Base-by-base conservation (phyloP, 805 yeast genomes). In the Wickerhamiella vanderwaltii region DNA sequence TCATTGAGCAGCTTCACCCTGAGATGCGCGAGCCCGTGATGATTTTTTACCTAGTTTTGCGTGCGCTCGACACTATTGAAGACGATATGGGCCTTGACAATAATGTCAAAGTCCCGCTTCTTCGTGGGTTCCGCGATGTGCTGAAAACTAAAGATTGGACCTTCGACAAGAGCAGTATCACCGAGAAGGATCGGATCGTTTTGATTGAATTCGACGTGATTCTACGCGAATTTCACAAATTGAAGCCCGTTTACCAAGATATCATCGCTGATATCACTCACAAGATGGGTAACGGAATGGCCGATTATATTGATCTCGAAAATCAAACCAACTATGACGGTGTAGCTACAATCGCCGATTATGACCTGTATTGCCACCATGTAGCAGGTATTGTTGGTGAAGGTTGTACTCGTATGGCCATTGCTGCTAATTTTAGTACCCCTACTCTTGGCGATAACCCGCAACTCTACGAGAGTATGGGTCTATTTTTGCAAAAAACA, bases 381-480 rank as follows among this genome's bases (percentile, higher is more conserved):
- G 99, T 91, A 45, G 98, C 99, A 1, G 99, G 98, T 2, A 68
- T 91, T 41, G 97, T 91, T 30, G 98, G 99, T 44, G 95, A 86
- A 56, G 98, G 98, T 2, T 68, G 86, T 51, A 86, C 97, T 9
- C 73, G 80, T 48, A 67, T 91, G 61, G 74, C 85, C 53, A 79
- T 82, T 15, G 68, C 75, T 32, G 94, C 95, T 20, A 59, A 67
- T 12, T 85, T 83, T 56, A 81, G 82, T 29, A 72, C 75, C 43
- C 58, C 65, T 1, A 66, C 67, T 19, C 61, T 77, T 33, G 49
- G 58, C n/a, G 70, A 75, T 43, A 66, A 74, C 45, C 72, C 75
- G 55, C 63, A 68, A 30, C 67, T 78, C 53, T 73, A 77, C 56
- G 77, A 81, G 54, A 76, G 88, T 29, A 88, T 91, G 97, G 99